Evolutionary conservation across 768 basidiomycete genomes (phyloP), one percentile per base, ranked within the genome.

Genomic region (Suillus clintonianus): DNA sequence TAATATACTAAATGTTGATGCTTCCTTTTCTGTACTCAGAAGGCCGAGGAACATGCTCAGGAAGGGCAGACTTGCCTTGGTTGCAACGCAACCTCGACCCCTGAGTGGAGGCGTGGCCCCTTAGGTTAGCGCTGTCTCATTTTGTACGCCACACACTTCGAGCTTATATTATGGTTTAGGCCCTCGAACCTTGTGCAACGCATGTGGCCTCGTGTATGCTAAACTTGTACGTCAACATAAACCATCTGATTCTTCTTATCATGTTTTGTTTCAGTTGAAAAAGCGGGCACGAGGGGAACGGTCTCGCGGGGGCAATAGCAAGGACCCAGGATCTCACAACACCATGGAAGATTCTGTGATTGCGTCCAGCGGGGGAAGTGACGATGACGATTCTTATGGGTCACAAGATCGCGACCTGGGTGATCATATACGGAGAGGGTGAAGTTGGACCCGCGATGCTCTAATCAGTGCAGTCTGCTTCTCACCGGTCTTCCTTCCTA

Each of bases 71-170:
- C 84, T 30, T 94, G 92, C 76, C 80, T 92, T 37, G 92, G 91
- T 37, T 94, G 92, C 77, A 83, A 79, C 69, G 92, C 91, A 65
- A 94, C 92, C 17, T 89, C 91, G 62, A 94, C 92, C 66, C 92
- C 92, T 7, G 92, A 94, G 79, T 94, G 92, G 92, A 82, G 92
- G 61, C 80, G 92, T 65, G 92, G 92, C 1, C 92, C 92, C 15
- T 76, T 94, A 79, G 92, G 91, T 92, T 72, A 74, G 81, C 77
- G 50, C 41, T 24, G n/a, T 62, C 65, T 70, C 64, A 19, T 71
- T 64, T 69, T 67, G 62, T 65, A 69, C 61, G 64, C 67, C 68
- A 61, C 37, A 64, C 67, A 61, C 19, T 68, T 67, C 67, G 64
- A 59, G 43, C 55, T 77, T 71, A 77, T 64, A 55, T 65, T 68